Conservation (phyloP, 2,329 filamentous ascomycete species). For the Sporothrix inflata region DNA sequence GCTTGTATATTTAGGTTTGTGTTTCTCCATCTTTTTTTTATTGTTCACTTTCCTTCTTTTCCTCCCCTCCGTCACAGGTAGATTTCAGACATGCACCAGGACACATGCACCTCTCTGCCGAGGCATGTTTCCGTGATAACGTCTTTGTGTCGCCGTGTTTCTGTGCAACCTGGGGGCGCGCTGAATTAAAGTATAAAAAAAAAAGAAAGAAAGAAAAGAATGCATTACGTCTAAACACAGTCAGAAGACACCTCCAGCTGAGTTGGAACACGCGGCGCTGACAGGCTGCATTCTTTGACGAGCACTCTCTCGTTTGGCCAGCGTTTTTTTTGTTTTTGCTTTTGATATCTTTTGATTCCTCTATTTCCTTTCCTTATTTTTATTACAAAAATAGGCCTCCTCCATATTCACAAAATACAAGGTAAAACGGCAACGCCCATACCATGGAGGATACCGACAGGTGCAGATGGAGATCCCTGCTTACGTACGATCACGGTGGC, state of each 20-base stretch:
- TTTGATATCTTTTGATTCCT: no score
- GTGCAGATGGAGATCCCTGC: background rate
- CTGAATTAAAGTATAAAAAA: background rate
- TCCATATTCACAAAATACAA: background rate
- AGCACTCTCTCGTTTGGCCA: no score
- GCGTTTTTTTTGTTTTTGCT: no score
- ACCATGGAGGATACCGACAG: background rate
- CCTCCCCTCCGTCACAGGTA: background rate
- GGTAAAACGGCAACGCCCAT: background rate
- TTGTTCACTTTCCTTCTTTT: background rate
- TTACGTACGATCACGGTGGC: background rate
- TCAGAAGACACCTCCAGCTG: background rate
- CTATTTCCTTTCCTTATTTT: no score
- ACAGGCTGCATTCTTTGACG: no score
- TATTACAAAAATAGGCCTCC: no score
- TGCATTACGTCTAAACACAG: background rate
- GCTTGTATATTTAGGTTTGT: background rate
- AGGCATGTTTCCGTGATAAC: conserved; percentile 12
- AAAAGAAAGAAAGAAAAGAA: background rate
- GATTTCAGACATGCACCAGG: background rate
- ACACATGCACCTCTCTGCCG: background rate
- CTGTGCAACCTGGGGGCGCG: background rate
- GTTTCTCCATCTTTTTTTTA: background rate
- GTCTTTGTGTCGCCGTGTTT: conserved; percentile 6
- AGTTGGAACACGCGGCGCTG: background rate